Percentiles rank a stretch among this genome's conserved stretches.
Evolutionary conservation across 257 asterid species (phyloP).

Genomic region (Ballota nigra): DNA sequence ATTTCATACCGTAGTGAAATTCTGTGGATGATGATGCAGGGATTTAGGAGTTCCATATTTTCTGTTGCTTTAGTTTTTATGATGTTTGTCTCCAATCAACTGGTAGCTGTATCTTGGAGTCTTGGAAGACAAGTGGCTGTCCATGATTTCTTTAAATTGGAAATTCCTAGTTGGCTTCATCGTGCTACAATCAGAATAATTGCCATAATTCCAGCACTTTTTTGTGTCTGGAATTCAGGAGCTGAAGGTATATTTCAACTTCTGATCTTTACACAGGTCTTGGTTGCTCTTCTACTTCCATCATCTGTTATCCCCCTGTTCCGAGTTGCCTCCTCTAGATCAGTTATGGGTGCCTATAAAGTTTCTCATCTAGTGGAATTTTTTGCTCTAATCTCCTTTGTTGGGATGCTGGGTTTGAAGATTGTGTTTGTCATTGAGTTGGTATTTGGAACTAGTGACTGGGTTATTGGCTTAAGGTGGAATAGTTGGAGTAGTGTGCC

Average conservation of each 20-base stretch:
- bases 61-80: conserved; percentile 54
- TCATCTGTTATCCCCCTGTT: conserved; percentile 87
- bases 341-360: conserved; percentile 73
- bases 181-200: conserved; percentile 77
- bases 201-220: conserved; percentile 84
- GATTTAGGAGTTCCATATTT: conserved; percentile 61
- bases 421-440: conserved; percentile 74
- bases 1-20: conserved; percentile 6
- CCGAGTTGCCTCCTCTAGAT: conserved; percentile 79
- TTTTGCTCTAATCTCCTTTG: conserved; percentile 51
- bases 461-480: conserved; percentile 86
- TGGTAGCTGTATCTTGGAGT: conserved; percentile 77
- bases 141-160: conserved; percentile 61
- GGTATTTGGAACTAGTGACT: conserved; percentile 86
- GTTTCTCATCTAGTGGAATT: conserved; percentile 61
- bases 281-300: conserved; percentile 88
- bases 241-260: conserved; percentile 88
- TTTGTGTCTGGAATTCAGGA: conserved; percentile 78
- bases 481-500: conserved; percentile 59
- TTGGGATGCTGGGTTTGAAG: conserved; percentile 72
- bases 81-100: conserved; percentile 70
- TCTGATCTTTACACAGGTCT: conserved; percentile 74
- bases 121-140: conserved; percentile 59
- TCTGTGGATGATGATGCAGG: conserved; percentile 50
- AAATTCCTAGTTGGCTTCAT: conserved; percentile 93